Evolutionary conservation across 139 green algal genomes (phyloP), one percentile per base, ranked within the genome.

Genomic region (Auxenochlorella protothecoides): DNA sequence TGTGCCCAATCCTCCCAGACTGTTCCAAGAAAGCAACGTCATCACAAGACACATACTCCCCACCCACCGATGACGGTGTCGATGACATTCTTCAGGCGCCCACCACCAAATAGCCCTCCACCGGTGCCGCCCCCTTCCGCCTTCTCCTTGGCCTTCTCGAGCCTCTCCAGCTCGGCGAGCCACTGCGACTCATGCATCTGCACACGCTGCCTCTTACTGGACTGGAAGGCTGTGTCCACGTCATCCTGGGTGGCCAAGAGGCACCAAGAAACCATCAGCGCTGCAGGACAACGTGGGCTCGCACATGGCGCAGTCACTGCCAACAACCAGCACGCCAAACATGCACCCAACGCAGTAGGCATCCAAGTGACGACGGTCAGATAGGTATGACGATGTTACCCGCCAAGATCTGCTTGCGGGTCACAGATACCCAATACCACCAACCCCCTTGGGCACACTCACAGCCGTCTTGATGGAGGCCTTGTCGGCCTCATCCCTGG

Each of bases 1-100:
- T 44, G 27, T 44, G 27, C 27, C 27, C 27, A 44, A 44, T 44
- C 27, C 27, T 44, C 27, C 27, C 27, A 44, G 27, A 44, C 27
- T 44, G 27, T 44, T 44, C 27, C 27, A 44, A 44, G 27, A 44
- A 44, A 44, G 27, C 27, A 44, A 44, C 27, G 27, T 44, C 0
- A 44, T 44, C 27, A 44, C 27, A 44, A 44, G 27, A 44, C 27
- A 44, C 27, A 44, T 44, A 44, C 27, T 44, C 27, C 27, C 27
- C 27, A 44, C 27, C 71, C 78, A 89, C 78, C 76, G 81, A 97
- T 78, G 13, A 97, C 85, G 0, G 89, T 92, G 77, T 93, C 83
- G 15, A 93, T 88, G 55, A 93, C 74, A 59, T 74, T 80, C 53
- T 81, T 79, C 5, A 95, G 73, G 59, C 86, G 84, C 52, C 82